A percentile compares a stretch with the other conserved stretches of the same genome.
Evolutionary conservation across 78 protist species (phyloP).

Genomic region (Bodo saltans): DNA sequence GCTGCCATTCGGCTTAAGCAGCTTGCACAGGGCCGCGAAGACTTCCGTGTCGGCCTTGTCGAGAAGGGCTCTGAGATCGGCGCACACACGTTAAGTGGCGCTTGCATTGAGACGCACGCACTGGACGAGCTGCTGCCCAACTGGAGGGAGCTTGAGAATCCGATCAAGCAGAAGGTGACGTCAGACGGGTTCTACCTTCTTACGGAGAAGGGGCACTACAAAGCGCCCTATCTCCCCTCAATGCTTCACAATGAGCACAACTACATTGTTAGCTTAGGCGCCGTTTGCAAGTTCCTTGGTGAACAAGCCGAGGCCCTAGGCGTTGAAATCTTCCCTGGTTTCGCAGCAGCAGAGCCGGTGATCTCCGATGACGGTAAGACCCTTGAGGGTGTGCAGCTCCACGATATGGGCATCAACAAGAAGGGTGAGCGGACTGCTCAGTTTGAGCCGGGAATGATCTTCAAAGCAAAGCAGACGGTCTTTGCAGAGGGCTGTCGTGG

Average conservation of each 20-base stretch:
- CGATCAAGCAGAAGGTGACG: constrained; percentile 69
- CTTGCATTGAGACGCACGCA: constrained; percentile 87
- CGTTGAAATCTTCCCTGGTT: constrained; percentile 89
- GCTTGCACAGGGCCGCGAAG: constrained; percentile 43
- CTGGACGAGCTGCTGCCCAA: constrained; percentile 89
- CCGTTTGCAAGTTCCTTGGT: constrained; percentile 75
- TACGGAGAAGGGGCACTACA: constrained; percentile 20
- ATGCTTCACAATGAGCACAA: constrained; percentile 86
- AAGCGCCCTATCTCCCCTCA: constrained; percentile 17
- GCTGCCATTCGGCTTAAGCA: constrained; percentile 94
- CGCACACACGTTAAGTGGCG: constrained; percentile 90
- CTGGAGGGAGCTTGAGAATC: constrained; percentile 86
- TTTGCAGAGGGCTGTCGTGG: constrained; percentile 94
- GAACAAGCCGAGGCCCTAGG: constrained; percentile 88
- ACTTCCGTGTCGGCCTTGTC: constrained; percentile 68
- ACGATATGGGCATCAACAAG: constrained; percentile 82
- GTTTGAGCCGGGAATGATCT: constrained; percentile 89
- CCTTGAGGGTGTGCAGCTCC: constrained; percentile 72
- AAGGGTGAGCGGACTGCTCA: constrained; percentile 57
- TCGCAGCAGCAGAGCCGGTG: constrained; percentile 68
- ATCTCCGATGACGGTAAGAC: constrained; percentile 61
- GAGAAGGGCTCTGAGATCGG: constrained; percentile 89
- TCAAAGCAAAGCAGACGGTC: constrained; percentile 74
- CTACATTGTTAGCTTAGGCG: constrained; percentile 83
- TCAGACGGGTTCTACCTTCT: constrained; percentile 65